Conservation (phyloP, 169 alveolate species). For the Eimeria mitis region DNA sequence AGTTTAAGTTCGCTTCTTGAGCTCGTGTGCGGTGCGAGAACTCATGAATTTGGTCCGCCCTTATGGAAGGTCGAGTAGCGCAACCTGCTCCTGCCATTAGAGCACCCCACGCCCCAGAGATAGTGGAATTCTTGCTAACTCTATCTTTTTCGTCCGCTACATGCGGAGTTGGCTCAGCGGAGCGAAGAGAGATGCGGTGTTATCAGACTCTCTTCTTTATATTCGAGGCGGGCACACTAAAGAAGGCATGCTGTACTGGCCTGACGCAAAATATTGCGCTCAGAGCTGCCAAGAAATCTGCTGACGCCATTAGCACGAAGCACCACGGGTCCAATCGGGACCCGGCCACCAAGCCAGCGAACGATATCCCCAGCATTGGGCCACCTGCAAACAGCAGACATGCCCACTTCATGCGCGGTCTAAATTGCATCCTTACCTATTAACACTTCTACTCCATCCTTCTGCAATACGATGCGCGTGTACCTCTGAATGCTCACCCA, state of each 20-base stretch:
- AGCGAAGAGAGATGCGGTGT: not conserved
- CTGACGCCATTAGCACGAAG: conserved; percentile 40
- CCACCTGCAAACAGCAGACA: conserved; percentile 64
- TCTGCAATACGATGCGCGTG: not conserved
- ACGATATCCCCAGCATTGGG: conserved; percentile 69
- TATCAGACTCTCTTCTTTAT: not conserved
- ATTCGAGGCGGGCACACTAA: not conserved
- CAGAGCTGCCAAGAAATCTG: conserved; percentile 53
- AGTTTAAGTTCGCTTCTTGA: not conserved
- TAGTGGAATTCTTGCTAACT: not conserved
- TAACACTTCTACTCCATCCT: not conserved
- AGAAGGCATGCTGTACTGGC: not conserved
- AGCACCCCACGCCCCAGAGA: not conserved
- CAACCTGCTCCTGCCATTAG: not conserved
- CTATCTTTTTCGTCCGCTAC: not conserved
- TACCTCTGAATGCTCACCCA: conserved; percentile 26
- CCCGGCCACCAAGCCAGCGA: conserved; percentile 52
- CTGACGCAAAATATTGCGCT: conserved; percentile 8
- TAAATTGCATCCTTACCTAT: not conserved
- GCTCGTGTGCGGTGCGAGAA: not conserved
- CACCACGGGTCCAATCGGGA: conserved; percentile 62
- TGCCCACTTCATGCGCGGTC: not conserved
- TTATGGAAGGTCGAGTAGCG: not conserved
- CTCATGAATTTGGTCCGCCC: not conserved
- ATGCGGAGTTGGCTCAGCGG: not conserved